Percentiles rank a stretch among this genome's conserved stretches.
phyloP scores from a whole-genome alignment of 2,329 filamentous ascomycete species.

The Fusarium sp. region DNA sequence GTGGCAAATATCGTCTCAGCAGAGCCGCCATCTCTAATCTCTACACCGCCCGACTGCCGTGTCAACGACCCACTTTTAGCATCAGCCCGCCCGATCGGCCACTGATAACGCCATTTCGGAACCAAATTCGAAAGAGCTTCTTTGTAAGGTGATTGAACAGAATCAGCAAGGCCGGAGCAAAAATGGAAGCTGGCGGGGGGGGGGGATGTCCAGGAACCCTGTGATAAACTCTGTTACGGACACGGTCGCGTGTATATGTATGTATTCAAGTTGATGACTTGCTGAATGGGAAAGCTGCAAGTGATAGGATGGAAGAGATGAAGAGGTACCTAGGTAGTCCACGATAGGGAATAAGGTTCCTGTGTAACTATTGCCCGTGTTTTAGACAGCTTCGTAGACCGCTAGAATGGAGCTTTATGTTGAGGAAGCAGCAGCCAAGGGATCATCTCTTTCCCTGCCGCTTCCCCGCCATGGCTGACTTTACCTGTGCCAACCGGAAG shows the following conservation, averaged over 20 bases:
- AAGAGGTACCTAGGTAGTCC: neutral
- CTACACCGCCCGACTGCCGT: constrained; percentile 42
- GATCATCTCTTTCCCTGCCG: constrained; percentile 27
- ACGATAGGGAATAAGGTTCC: neutral
- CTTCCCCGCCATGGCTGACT: constrained; percentile 26
- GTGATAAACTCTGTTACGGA: neutral
- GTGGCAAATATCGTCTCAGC: constrained; percentile 31
- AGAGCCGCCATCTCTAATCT: constrained; percentile 23
- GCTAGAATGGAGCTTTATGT: neutral
- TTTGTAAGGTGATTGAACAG: constrained; percentile 29
- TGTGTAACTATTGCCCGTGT: too few species aligned
- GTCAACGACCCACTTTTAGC: constrained; percentile 35
- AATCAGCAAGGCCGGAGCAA: constrained; percentile 24
- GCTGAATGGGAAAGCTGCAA: neutral
- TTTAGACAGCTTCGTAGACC: neutral
- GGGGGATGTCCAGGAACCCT: neutral
- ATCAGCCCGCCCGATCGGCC: constrained; percentile 41
- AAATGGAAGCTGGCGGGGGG: constrained; percentile 28
- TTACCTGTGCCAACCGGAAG: constrained; percentile 7
- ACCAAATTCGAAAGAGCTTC: constrained; percentile 41
- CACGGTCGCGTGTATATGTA: neutral
- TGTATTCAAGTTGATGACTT: neutral
- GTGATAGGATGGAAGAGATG: neutral
- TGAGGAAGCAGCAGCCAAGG: neutral
- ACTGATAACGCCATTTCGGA: constrained; percentile 45